phyloP scores from a whole-genome alignment of 495 filamentous ascomycete species.

The Penicillium angulare region DNA sequence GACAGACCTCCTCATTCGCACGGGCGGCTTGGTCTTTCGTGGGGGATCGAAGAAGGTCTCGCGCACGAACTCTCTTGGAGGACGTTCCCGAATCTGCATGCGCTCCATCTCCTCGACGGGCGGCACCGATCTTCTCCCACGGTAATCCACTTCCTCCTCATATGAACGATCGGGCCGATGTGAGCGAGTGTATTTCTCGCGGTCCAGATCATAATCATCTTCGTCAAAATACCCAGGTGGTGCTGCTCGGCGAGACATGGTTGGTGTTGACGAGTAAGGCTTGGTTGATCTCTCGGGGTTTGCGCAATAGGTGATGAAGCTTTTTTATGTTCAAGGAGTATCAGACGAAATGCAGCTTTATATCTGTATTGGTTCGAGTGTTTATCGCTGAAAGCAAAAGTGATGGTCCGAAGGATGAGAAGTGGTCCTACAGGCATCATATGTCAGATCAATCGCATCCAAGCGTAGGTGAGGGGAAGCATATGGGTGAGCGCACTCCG shows the following conservation, averaged over 20 bases:
- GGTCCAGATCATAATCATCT: conserved; percentile 29
- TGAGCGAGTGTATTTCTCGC: conserved; percentile 15
- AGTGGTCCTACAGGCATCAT: too few species aligned
- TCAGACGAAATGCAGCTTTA: too few species aligned
- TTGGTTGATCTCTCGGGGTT: background rate
- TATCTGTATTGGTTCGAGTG: too few species aligned
- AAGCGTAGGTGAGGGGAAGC: too few species aligned
- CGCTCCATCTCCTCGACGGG: conserved; percentile 34
- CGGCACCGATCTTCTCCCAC: conserved; percentile 26
- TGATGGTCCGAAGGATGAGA: too few species aligned
- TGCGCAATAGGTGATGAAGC: background rate
- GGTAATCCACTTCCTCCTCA: conserved; percentile 24
- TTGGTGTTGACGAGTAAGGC: background rate
- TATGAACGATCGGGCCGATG: conserved; percentile 20
- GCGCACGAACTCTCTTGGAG: conserved; percentile 26
- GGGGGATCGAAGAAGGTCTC: conserved; percentile 15
- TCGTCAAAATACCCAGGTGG: conserved; percentile 32
- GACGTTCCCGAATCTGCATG: conserved; percentile 26
- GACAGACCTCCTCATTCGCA: conserved; percentile 18
- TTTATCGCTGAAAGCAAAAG: too few species aligned
- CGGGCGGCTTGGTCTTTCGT: conserved; percentile 19
- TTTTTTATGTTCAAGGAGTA: too few species aligned
- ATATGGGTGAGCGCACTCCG: too few species aligned
- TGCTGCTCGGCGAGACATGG: conserved; percentile 37
- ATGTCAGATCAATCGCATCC: too few species aligned